Conservation (phyloP, 2,329 filamentous ascomycete species). For the Sporothrix inflata region DNA sequence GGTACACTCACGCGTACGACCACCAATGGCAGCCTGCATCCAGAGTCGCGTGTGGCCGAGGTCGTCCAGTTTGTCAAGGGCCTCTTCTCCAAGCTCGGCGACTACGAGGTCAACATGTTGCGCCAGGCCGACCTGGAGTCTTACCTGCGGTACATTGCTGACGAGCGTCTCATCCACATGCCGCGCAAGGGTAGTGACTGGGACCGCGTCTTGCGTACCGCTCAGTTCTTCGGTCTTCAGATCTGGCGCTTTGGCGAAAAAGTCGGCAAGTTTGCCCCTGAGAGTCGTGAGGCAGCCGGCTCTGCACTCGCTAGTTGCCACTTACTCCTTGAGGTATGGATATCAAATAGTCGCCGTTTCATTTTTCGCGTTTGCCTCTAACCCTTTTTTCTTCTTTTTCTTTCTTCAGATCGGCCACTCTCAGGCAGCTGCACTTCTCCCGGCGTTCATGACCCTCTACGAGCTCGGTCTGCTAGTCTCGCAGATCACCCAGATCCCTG, state of each 20-base stretch:
- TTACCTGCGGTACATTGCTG: constrained; percentile 45
- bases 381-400: background rate
- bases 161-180: constrained; percentile 48
- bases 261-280: constrained; percentile 39
- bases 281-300: constrained; percentile 36
- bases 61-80: constrained; percentile 29
- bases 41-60: constrained; percentile 28
- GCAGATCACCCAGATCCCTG: constrained; percentile 44
- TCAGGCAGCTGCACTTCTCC: constrained; percentile 45
- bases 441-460: constrained; percentile 46
- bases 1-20: constrained; percentile 1
- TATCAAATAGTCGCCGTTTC: background rate
- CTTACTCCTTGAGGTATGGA: constrained; percentile 44
- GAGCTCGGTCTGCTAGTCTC: constrained; percentile 46
- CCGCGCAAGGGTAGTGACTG: constrained; percentile 47
- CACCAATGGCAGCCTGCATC: constrained; percentile 5
- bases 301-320: constrained; percentile 46
- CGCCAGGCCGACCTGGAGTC: constrained; percentile 37
- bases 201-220: constrained; percentile 47
- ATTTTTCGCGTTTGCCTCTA: background rate
- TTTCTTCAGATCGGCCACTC: constrained; percentile 43
- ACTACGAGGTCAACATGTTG: constrained; percentile 39
- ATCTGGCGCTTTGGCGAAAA: constrained; percentile 44
- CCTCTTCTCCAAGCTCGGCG: constrained; percentile 37
- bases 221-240: constrained; percentile 48